Percentiles rank a stretch among this genome's conserved stretches.
Evolutionary conservation across 2,329 filamentous ascomycete genomes (phyloP).

Genomic region (Venturiaceae sp.): DNA sequence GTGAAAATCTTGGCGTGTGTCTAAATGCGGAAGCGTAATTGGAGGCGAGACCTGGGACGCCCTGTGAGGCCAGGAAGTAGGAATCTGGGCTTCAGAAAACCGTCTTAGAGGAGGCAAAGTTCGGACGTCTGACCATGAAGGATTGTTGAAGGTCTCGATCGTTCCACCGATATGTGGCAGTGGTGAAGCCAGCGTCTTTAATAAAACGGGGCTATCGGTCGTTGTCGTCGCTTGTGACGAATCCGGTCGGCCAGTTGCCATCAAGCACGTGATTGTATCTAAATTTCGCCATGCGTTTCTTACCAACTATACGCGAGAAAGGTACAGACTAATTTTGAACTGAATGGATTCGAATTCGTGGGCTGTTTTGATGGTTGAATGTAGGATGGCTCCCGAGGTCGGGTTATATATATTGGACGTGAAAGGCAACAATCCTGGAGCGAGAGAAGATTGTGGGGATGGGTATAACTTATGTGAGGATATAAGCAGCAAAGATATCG

Average conservation of each 20-base stretch:
- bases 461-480: neutral
- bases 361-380: too few relatives aligned
- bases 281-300: neutral
- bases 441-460: neutral
- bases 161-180: neutral
- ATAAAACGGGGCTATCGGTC: neutral
- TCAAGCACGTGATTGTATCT: neutral
- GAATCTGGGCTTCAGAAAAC: neutral
- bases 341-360: too few relatives aligned
- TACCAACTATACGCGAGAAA: too few relatives aligned
- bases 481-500: neutral
- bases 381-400: too few relatives aligned
- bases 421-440: neutral
- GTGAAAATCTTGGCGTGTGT: too few relatives aligned
- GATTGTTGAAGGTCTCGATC: neutral
- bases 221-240: neutral
- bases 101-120: neutral
- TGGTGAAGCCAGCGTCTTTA: neutral
- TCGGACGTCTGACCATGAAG: neutral
- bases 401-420: too few relatives aligned
- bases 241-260: neutral
- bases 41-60: neutral
- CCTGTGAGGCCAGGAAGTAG: neutral
- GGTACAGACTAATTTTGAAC: too few relatives aligned
- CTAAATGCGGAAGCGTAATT: neutral